phyloP scores from a whole-genome alignment of 768 basidiomycete genomes.

The Boletus vinaceobasis region DNA sequence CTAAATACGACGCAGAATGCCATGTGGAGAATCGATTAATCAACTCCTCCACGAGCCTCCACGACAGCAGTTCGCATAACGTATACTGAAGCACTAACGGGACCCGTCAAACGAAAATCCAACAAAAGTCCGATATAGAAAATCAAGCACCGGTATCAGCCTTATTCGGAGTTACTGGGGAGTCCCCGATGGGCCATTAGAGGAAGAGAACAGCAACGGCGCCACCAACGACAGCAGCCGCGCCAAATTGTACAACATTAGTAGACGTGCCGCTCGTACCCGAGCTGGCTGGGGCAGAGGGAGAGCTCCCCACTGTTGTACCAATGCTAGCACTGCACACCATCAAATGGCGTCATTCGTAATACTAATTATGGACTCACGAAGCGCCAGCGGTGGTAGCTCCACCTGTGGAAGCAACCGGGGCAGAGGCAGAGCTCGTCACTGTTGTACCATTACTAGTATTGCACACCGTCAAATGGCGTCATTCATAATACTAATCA shows the following conservation, averaged over 20 bases:
- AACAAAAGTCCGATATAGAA: conserved; percentile 8
- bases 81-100: conserved; percentile 14
- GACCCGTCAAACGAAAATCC: conserved; percentile 7
- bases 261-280: conserved; percentile 37
- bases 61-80: conserved; percentile 9
- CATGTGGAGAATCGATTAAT: background rate
- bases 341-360: conserved; percentile 11
- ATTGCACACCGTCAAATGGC: conserved; percentile 9
- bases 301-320: background rate
- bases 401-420: background rate
- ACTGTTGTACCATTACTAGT: conserved; percentile 1
- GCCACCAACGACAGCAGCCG: conserved; percentile 37
- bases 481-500: background rate
- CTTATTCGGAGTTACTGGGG: conserved; percentile 2
- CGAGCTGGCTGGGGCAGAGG: conserved; percentile 15
- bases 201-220: conserved; percentile 38
- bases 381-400: background rate
- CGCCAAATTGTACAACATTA: conserved; percentile 41
- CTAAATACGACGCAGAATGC: conserved; percentile 2
- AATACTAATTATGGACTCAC: conserved; percentile 16
- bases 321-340: background rate
- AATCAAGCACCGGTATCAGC: conserved; percentile 19
- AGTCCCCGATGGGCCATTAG: conserved; percentile 18
- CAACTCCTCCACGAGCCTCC: background rate
- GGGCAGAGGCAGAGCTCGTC: background rate